phyloP scores from a whole-genome alignment of 441 rosid species.

The Metrosideros polymorpha region DNA sequence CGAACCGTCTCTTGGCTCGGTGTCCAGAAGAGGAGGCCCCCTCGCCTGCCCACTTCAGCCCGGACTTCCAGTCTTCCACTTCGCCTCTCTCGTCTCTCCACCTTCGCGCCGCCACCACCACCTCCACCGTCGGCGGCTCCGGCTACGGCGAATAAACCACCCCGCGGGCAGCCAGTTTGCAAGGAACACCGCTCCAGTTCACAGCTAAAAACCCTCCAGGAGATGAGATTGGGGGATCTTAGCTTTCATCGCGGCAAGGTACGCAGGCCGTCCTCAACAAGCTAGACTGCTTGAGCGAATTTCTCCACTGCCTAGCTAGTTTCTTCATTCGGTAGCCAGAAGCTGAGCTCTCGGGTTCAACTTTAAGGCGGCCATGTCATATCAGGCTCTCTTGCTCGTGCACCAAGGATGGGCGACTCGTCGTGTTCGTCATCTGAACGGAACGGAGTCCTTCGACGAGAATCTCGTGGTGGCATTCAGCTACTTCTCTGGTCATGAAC shows the following conservation, averaged over 20 bases:
- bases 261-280: not conserved
- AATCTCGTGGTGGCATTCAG: not conserved
- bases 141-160: not conserved
- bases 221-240: not conserved
- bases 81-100: conserved; percentile 46
- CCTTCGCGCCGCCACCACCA: not conserved
- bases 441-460: not conserved
- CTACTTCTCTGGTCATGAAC: not conserved
- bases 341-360: not conserved
- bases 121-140: not conserved
- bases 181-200: not conserved
- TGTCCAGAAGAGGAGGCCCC: conserved; percentile 47
- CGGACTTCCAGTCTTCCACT: conserved; percentile 63
- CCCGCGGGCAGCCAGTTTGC: not conserved
- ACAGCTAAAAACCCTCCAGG: not conserved
- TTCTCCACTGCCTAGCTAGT: not conserved
- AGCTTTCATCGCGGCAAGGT: not conserved
- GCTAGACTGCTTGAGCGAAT: not conserved
- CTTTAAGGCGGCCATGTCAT: not conserved
- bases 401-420: not conserved
- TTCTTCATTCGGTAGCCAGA: not conserved
- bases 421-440: not conserved
- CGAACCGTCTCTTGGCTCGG: not conserved
- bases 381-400: not conserved
- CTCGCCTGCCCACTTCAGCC: conserved; percentile 75